Percentiles rank a stretch among this genome's conserved stretches.
phyloP scores from a whole-genome alignment of 225 moss, liverwort and hornwort species.

The Rhytidiadelphus loreus region DNA sequence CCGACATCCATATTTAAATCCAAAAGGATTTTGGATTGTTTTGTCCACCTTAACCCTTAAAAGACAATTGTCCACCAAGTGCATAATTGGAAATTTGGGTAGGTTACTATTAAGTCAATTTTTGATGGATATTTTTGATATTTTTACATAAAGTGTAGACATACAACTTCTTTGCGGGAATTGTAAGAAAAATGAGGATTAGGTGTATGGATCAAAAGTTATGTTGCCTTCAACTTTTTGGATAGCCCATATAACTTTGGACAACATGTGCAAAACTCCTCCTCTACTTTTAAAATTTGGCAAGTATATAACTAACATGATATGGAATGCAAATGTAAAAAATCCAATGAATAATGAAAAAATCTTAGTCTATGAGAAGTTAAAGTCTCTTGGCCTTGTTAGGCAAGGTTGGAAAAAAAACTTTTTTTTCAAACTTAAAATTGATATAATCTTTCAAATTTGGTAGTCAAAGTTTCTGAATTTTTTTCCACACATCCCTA shows the following conservation, averaged over 20 bases:
- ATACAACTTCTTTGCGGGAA: no score
- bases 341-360: background rate
- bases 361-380: fast-evolving
- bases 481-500: background rate
- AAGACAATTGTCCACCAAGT: fast-evolving
- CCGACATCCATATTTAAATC: background rate
- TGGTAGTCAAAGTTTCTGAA: fast-evolving
- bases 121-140: no score
- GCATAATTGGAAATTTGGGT: fast-evolving
- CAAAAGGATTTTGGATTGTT: background rate
- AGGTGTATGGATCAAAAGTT: fast-evolving
- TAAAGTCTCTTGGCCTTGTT: fast-evolving
- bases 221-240: background rate
- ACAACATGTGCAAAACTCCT: background rate
- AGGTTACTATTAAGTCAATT: background rate
- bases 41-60: background rate
- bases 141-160: background rate
- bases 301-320: background rate
- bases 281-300: background rate
- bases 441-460: background rate
- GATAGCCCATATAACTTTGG: fast-evolving
- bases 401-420: background rate
- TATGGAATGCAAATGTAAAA: background rate
- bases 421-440: background rate
- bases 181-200: background rate